Conservation (phyloP, 345 rosid genomes). For the Hypericum androsaemum region DNA sequence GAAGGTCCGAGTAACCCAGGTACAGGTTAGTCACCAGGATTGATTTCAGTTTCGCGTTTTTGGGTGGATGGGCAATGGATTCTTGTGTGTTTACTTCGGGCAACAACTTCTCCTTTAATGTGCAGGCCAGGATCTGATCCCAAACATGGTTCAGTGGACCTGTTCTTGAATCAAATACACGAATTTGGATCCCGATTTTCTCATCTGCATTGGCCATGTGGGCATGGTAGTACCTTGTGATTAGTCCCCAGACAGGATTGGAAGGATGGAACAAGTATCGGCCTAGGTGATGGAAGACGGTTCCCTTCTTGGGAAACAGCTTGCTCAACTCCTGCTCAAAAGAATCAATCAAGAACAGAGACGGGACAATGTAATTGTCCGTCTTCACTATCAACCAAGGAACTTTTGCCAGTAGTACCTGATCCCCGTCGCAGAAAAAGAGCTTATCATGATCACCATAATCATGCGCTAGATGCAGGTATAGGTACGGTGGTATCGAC, state of each 20-base stretch:
- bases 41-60: conserved; percentile 15
- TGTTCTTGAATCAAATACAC: conserved; percentile 17
- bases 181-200: conserved; percentile 18
- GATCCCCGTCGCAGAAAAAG: conserved; percentile 20
- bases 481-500: conserved; percentile 5
- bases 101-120: conserved; percentile 15
- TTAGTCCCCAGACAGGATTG: conserved; percentile 21
- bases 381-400: conserved; percentile 20
- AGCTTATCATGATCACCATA: conserved; percentile 20
- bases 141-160: conserved; percentile 18
- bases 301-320: conserved; percentile 18
- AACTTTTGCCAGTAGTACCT: conserved; percentile 14
- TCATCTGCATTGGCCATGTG: conserved; percentile 21
- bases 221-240: conserved; percentile 17
- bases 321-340: conserved; percentile 17
- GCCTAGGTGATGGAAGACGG: conserved; percentile 19
- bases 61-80: background rate
- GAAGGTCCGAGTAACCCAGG: conserved; percentile 15
- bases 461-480: conserved; percentile 21
- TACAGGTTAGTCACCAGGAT: conserved; percentile 14
- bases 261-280: conserved; percentile 21
- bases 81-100: conserved; percentile 16
- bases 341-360: conserved; percentile 17
- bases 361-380: conserved; percentile 20
- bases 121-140: conserved; percentile 24